Evolutionary conservation across 345 rosid species (phyloP).

Genomic region (Salix brachista): DNA sequence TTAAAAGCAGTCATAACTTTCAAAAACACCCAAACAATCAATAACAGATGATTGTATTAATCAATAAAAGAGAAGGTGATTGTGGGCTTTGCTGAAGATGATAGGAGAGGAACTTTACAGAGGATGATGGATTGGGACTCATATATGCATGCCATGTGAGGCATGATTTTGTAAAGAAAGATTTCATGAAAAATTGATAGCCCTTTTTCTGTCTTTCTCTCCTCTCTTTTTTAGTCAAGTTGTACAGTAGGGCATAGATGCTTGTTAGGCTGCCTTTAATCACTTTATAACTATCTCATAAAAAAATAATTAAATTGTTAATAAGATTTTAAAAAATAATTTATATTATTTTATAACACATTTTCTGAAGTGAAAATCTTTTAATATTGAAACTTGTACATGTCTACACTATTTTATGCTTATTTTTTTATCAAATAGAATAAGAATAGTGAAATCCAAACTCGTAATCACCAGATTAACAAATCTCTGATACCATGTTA

Average conservation of each 20-base stretch:
- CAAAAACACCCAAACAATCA: too few relatives aligned
- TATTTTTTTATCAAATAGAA: too few relatives aligned
- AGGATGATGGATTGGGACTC: neutral
- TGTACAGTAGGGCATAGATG: neutral
- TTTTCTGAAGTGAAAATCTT: too few relatives aligned
- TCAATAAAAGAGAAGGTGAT: neutral
- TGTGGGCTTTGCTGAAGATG: neutral
- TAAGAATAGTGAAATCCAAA: fast-evolving
- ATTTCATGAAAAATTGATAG: neutral
- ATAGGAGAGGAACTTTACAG: neutral
- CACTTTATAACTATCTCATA: too few relatives aligned
- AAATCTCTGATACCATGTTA: too few relatives aligned
- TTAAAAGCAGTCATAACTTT: too few relatives aligned
- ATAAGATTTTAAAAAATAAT: too few relatives aligned
- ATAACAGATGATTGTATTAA: neutral
- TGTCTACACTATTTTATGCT: fast-evolving
- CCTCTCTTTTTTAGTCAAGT: neutral
- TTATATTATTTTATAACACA: too few relatives aligned
- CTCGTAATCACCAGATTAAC: fast-evolving
- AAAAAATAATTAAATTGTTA: too few relatives aligned
- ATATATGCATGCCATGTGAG: neutral
- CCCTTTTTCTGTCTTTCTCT: neutral
- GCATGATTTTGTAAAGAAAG: constrained; percentile 4
- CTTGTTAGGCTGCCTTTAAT: neutral
- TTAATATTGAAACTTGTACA: too few relatives aligned